These are phyloP conservation scores for Thalassiosira ordinaria DNA, from an alignment of 352 stramenopile genomes.

Conservation along the genomic window DNA sequence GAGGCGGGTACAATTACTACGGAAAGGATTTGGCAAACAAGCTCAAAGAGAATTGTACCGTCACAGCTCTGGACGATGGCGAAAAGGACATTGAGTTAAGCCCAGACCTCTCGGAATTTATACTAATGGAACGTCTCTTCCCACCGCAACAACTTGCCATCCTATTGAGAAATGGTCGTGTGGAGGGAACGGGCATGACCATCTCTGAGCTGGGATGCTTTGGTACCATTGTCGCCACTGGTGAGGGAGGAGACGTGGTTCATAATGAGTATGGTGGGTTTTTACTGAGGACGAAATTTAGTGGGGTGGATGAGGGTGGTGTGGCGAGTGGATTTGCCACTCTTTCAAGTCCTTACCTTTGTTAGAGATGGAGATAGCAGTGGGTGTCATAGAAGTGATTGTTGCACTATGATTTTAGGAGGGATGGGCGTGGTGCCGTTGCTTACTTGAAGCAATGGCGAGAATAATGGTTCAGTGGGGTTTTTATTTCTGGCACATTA, in stretches of 20 bases:
- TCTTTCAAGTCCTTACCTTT: constrained; percentile 82
- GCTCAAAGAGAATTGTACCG: constrained; percentile 83
- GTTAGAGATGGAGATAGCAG: constrained; percentile 42
- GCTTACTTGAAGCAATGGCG: too few relatives aligned
- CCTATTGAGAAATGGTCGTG: constrained; percentile 77
- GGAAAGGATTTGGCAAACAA: constrained; percentile 90
- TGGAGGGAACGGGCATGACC: constrained; percentile 86
- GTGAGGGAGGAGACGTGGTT: constrained; percentile 81
- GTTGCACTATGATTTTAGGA: too few relatives aligned
- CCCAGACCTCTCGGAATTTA: constrained; percentile 81
- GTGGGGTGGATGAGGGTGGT: constrained; percentile 95
- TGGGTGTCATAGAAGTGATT: too few relatives aligned
- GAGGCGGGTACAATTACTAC: constrained; percentile 98
- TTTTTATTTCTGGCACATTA: too few relatives aligned
- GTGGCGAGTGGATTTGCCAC: constrained; percentile 84
- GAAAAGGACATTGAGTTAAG: constrained; percentile 88
- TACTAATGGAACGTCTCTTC: constrained; percentile 97
- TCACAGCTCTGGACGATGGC: constrained; percentile 86
- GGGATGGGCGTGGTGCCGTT: too few relatives aligned
- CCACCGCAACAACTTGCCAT: constrained; percentile 82
- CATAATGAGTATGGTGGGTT: constrained; percentile 94
- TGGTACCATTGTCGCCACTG: constrained; percentile 84
- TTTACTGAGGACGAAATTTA: constrained; percentile 94
- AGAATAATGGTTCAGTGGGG: too few relatives aligned
- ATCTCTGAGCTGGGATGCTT: constrained; percentile 96